Conservation (phyloP, 2,329 filamentous ascomycete genomes). For the Gnomoniopsis sp. region DNA sequence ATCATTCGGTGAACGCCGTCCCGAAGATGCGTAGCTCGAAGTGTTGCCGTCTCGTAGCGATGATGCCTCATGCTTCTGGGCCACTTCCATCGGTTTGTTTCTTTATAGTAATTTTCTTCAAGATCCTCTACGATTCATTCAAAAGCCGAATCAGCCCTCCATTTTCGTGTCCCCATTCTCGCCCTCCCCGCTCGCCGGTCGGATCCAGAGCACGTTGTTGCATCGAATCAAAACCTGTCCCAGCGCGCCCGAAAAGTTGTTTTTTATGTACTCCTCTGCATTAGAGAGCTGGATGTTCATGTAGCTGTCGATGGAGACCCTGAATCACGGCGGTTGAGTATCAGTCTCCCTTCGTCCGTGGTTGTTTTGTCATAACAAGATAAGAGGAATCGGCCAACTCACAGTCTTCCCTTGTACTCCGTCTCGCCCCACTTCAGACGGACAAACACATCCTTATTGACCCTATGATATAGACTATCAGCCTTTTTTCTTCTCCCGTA, state of each 20-base stretch:
- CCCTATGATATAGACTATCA: constrained; percentile 42
- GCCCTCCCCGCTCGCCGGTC: constrained; percentile 48
- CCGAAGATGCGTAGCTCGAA: background rate
- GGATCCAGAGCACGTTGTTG: constrained; percentile 97
- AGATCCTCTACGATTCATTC: too few relatives aligned
- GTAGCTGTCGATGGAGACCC: constrained; percentile 86
- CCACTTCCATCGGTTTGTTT: too few relatives aligned
- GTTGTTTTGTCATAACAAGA: background rate
- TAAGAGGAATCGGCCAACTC: constrained; percentile 27
- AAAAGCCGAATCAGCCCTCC: constrained; percentile 40
- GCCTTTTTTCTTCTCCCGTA: background rate
- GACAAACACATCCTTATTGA: constrained; percentile 87
- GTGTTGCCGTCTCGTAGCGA: background rate
- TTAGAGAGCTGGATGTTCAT: constrained; percentile 96
- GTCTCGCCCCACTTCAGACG: constrained; percentile 97
- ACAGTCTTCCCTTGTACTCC: constrained; percentile 88
- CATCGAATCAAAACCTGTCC: constrained; percentile 87
- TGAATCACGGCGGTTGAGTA: constrained; percentile 1
- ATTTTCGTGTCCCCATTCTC: constrained; percentile 55
- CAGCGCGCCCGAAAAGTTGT: constrained; percentile 77
- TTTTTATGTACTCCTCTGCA: constrained; percentile 88
- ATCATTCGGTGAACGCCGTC: too few relatives aligned
- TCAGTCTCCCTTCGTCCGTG: background rate
- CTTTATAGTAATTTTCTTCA: too few relatives aligned
- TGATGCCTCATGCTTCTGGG: background rate